Percentiles rank a stretch among this genome's conserved stretches.
Conservation (phyloP, 2,329 filamentous ascomycete genomes). For the Cordyceps cicadae region DNA sequence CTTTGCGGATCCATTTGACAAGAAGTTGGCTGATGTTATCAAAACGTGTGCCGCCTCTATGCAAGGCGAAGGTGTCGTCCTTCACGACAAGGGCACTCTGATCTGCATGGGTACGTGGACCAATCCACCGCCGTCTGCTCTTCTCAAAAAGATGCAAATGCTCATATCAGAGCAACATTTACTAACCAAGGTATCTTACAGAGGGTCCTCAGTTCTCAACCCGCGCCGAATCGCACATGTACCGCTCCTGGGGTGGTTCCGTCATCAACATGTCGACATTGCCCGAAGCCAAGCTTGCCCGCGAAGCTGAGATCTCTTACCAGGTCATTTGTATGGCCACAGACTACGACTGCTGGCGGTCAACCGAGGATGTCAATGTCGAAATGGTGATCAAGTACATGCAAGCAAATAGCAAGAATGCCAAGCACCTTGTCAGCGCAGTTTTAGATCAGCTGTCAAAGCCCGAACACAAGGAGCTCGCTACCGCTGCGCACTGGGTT, state of each 20-base stretch:
- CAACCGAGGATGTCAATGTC: conserved; percentile 75
- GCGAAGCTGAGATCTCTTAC: conserved; percentile 92
- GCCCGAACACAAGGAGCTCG: conserved; percentile 65
- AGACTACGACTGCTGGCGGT: conserved; percentile 98
- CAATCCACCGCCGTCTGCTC: not conserved
- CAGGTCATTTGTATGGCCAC: conserved; percentile 99
- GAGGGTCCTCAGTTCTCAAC: conserved; percentile 99
- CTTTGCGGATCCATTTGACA: conserved; percentile 93
- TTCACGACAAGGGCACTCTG: conserved; percentile 78
- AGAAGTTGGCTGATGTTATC: conserved; percentile 65
- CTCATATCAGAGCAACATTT: not conserved
- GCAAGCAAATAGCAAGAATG: conserved; percentile 86
- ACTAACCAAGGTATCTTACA: conserved; percentile 23
- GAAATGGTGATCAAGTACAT: conserved; percentile 97
- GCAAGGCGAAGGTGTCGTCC: conserved; percentile 71
- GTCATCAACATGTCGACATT: conserved; percentile 98
- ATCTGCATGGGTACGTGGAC: conserved; percentile 74
- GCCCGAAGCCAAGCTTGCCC: conserved; percentile 90
- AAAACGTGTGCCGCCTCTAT: conserved; percentile 65
- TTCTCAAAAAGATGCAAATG: too few species aligned
- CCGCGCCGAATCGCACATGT: conserved; percentile 89
- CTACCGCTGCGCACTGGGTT: conserved; percentile 73
- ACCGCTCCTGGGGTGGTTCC: conserved; percentile 84
- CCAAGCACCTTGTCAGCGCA: conserved; percentile 72
- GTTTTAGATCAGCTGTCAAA: conserved; percentile 80